These are phyloP conservation scores for Luzula sylvatica DNA, from an alignment of 176 grass and related monocot genomes.

Conservation along the genomic window DNA sequence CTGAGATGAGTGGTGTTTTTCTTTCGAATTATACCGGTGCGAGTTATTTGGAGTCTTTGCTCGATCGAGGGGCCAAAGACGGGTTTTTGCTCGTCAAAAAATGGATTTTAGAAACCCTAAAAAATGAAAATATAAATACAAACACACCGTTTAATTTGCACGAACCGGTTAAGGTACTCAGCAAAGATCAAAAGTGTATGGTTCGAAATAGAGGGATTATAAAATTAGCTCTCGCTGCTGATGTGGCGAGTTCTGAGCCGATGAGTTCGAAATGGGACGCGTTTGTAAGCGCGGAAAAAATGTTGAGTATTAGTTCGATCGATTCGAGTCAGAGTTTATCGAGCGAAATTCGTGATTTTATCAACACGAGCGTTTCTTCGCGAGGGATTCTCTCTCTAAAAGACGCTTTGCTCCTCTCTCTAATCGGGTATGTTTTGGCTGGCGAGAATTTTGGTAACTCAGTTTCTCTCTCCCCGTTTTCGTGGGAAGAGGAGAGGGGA, in stretches of 20 bases:
- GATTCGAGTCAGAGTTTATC: constrained; percentile 86
- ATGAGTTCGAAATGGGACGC: constrained; percentile 70
- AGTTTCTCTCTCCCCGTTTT: constrained; percentile 66
- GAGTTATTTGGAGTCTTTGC: constrained; percentile 59
- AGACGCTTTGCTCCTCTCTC: constrained; percentile 73
- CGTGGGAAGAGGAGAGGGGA: constrained; percentile 92
- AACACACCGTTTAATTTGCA: constrained; percentile 30
- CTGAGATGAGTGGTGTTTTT: constrained; percentile 51
- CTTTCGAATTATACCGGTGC: constrained; percentile 59
- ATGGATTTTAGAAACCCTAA: constrained; percentile 85
- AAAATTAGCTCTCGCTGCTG: constrained; percentile 63
- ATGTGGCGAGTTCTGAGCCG: constrained; percentile 55
- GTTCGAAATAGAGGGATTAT: constrained; percentile 66
- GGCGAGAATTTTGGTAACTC: constrained; percentile 91
- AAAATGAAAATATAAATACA: constrained; percentile 51
- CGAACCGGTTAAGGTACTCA: constrained; percentile 55
- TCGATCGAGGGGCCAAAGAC: constrained; percentile 80
- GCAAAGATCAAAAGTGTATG: constrained; percentile 50
- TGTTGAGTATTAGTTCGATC: constrained; percentile 74
- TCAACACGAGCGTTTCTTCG: constrained; percentile 73
- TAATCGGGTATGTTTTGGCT: constrained; percentile 84
- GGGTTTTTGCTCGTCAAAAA: constrained; percentile 71
- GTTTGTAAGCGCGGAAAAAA: constrained; percentile 82
- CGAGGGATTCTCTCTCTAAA: constrained; percentile 71
- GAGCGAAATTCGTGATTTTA: constrained; percentile 92